Percentiles rank a stretch among this genome's conserved stretches.
These are phyloP conservation scores for Ceratocystis diversiconidia DNA, from an alignment of 2,329 filamentous ascomycete genomes.

Conservation along the genomic window DNA sequence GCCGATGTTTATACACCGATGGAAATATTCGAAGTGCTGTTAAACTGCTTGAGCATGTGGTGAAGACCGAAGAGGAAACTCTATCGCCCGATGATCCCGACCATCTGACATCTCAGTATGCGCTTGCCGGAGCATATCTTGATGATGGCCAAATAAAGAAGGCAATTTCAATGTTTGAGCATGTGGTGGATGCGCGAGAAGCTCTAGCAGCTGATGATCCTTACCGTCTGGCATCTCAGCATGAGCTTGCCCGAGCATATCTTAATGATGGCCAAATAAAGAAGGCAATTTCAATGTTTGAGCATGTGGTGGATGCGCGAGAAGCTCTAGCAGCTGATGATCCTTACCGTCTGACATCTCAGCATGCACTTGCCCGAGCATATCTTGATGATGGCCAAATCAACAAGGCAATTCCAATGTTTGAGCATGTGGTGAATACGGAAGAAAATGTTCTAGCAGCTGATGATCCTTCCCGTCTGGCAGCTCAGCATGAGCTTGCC, in stretches of 20 bases:
- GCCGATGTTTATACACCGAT: background rate
- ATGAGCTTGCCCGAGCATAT: background rate
- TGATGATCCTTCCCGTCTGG: background rate
- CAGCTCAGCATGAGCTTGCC: rapidly evolving
- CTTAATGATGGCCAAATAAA: too few relatives aligned
- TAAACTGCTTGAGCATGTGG: background rate
- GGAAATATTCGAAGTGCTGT: background rate
- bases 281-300: too few relatives aligned
- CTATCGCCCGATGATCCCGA: background rate
- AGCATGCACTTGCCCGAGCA: rapidly evolving
- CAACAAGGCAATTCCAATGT: too few relatives aligned
- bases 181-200: too few relatives aligned
- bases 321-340: background rate
- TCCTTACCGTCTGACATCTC: background rate
- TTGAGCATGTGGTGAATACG: background rate
- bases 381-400: too few relatives aligned
- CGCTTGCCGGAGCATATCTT: background rate
- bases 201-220: background rate
- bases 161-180: background rate
- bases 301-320: too few relatives aligned
- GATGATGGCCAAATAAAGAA: background rate
- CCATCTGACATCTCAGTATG: background rate
- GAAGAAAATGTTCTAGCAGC: background rate
- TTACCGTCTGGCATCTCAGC: background rate
- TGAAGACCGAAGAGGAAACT: background rate